A percentile compares a stretch with the other conserved stretches of the same genome.
Evolutionary conservation across 768 basidiomycete genomes (phyloP).

Genomic region (Hygrocybe punicea): DNA sequence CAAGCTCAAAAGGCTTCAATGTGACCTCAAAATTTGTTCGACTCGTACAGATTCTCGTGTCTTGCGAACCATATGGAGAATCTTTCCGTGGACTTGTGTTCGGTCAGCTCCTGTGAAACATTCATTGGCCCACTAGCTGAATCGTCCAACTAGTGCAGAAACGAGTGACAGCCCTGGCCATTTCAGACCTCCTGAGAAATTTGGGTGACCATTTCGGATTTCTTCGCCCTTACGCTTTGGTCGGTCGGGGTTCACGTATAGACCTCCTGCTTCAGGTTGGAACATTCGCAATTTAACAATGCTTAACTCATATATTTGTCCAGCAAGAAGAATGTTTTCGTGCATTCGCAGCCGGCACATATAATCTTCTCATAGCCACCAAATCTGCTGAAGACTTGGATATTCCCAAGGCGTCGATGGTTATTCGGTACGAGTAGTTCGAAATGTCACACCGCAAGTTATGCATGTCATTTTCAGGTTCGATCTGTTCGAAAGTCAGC

Average conservation of each 20-base stretch:
- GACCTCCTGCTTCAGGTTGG: slow-evolving; percentile 30
- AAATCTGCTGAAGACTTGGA: slow-evolving; percentile 60
- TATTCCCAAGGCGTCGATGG: slow-evolving; percentile 51
- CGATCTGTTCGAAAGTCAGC: slow-evolving; percentile 58
- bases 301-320: background rate
- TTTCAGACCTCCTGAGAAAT: slow-evolving; percentile 57
- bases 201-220: slow-evolving; percentile 50
- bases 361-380: slow-evolving; percentile 63
- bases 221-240: slow-evolving; percentile 52
- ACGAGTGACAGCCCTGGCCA: slow-evolving; percentile 50
- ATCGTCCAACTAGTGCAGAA: slow-evolving; percentile 46
- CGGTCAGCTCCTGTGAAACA: slow-evolving; percentile 41
- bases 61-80: slow-evolving; percentile 51
- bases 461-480: slow-evolving; percentile 40
- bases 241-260: slow-evolving; percentile 33
- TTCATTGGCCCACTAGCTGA: background rate
- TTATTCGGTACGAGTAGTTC: slow-evolving; percentile 52
- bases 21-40: slow-evolving; percentile 64
- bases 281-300: slow-evolving; percentile 10
- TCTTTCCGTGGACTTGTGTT: slow-evolving; percentile 63
- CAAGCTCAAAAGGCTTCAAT: slow-evolving; percentile 58
- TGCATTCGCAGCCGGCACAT: slow-evolving; percentile 51
- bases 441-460: background rate
- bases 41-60: slow-evolving; percentile 56
- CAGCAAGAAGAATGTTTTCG: slow-evolving; percentile 48